Evolutionary conservation across 2,329 filamentous ascomycete genomes (phyloP), one percentile per base, ranked within the genome.

Genomic region (Penicillium occitanis): DNA sequence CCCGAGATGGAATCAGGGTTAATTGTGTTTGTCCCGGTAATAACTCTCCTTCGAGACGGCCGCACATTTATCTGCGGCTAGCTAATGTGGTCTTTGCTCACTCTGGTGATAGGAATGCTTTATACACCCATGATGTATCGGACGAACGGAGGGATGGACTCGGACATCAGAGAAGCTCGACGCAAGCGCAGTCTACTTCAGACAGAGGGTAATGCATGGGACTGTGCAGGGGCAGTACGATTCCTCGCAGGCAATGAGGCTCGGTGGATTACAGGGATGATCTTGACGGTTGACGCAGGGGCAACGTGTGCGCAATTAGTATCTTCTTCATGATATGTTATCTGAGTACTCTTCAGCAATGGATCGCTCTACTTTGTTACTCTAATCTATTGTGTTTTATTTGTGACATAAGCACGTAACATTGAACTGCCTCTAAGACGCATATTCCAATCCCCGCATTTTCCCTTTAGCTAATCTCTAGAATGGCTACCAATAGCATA

Each of bases 1-100:
- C 77, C 3, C 65, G 70, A 22, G 75, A 82, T 1, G 78, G 81
- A 10, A 44, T 44, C 8, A n/a, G 42, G 42, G 42, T 44, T 44
- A 44, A 44, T 2, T 44, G 42, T 3, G 42, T 44, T 44, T 44
- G 17, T 19, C 42, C 42, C 17, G 42, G 42, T 44, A 44, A 8
- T 44, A 8, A 5, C 8, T 44, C 17, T 44, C 7, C 42, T 44
- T n/a, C 6, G 3, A 10, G 17, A 19, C 8, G 42, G 6, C 42
- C 42, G 42, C 42, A 44, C 5, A n/a, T 44, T 44, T 8, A 19
- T 44, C 42, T 44, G n/a, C 42, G 42, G 6, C 17, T n/a, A 19
- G 17, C 42, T 44, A n/a, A n/a, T 2, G 42, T 3, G 4, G 17
- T 35, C 42, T 44, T n/a, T 44, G 42, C 42, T 44, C 6, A 44